Conservation (phyloP, 495 filamentous ascomycete species). For the Talaromyces borbonicus region DNA sequence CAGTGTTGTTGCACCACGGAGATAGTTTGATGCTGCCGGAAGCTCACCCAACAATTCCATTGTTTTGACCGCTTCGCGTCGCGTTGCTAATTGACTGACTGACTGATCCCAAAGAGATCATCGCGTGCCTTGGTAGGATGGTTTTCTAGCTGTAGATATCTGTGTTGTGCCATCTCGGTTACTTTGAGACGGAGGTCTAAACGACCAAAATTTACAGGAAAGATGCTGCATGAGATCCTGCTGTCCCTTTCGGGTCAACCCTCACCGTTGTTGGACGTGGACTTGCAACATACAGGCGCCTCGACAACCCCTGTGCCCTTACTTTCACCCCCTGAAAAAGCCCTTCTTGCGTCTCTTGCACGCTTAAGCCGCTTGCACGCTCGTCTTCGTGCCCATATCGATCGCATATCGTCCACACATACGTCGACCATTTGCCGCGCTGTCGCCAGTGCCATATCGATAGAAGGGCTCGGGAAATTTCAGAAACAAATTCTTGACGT, state of each 20-base stretch:
- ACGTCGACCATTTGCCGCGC: slow-evolving; percentile 74
- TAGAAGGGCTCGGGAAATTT: slow-evolving; percentile 64
- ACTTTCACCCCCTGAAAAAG: slow-evolving; percentile 68
- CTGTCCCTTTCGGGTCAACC: slow-evolving; percentile 89
- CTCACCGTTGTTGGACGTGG: slow-evolving; percentile 64
- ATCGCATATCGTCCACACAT: slow-evolving; percentile 57
- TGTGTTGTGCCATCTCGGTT: no score
- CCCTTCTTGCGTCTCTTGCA: slow-evolving; percentile 67
- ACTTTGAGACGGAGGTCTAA: no score
- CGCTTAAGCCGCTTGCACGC: slow-evolving; percentile 68
- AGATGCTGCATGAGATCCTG: slow-evolving; percentile 95
- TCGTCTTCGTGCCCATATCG: slow-evolving; percentile 50
- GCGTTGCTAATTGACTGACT: not conserved
- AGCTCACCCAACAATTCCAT: not conserved
- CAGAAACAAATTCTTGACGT: slow-evolving; percentile 77
- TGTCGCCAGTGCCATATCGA: slow-evolving; percentile 70
- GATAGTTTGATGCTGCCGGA: not conserved
- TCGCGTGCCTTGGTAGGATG: no score
- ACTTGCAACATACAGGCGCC: slow-evolving; percentile 25
- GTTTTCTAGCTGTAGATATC: no score
- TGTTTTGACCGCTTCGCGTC: slow-evolving; percentile 2
- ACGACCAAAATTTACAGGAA: no score
- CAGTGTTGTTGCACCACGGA: no score
- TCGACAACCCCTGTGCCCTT: slow-evolving; percentile 36
- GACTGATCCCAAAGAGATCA: not conserved